Evolutionary conservation across 176 grass and related monocot species (phyloP), one percentile per base, ranked within the genome.

Genomic region (Aegilops tauschii): DNA sequence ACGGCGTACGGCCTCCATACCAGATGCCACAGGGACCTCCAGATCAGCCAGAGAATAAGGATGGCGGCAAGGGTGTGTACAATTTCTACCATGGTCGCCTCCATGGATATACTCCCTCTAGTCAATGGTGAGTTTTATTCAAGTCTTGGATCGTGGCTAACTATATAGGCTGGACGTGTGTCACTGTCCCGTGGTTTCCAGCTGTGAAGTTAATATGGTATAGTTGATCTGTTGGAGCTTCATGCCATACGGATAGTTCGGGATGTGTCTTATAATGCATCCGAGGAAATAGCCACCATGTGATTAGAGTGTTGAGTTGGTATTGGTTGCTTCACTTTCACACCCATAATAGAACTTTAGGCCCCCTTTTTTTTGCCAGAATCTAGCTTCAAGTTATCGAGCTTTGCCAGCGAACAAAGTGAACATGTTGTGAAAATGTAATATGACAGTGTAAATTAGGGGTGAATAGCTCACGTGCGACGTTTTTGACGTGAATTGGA

Each of bases 1-100:
- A 88, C 71, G 13, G 50, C 49, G 20, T 64, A 85, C 16, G 92
- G 89, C 23, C 80, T 84, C 92, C 83, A 84, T 1, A 45, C 75
- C 4, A 92, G 83, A 16, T 79, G 59, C 87, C 87, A 84, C 6
- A 82, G 62, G 28, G 36, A 42, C 34, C 32, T 34, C 32, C 4
- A 34, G 32, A 34, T 34, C 32, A 34, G 32, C 32, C 32, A 34
- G 32, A 34, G 32, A 4, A 4, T 34, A 35, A 35, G 34, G 34
- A 35, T 35, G 5, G 34, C 34, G 0, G 34, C 34, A 35, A 56
- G 17, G 45, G 16, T 2, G 14, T 12, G 4, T 23, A 18, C 70
- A 12, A 49, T 13, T 49, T 5, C 12, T 49, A 49, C 45, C n/a
- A 13, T 4, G 9, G 4, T 12, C 8, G 9, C 68, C 68, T 59